These are phyloP conservation scores for Pseudogymnoascus sp. DNA, from an alignment of 2,329 filamentous ascomycete genomes.

Conservation along the genomic window DNA sequence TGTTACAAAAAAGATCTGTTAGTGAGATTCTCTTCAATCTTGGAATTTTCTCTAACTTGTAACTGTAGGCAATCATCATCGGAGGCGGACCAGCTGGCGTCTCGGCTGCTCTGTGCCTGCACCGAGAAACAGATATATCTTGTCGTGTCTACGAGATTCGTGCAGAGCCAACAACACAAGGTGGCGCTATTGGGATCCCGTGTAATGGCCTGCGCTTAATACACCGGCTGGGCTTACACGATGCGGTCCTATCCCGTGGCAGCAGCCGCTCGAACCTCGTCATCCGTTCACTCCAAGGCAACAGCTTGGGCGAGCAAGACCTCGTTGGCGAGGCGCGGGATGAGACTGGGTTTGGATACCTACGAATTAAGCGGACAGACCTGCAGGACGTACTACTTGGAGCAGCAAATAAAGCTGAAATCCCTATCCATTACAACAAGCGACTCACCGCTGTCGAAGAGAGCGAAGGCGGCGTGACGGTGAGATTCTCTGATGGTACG, in stretches of 20 bases:
- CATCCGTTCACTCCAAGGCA: slow-evolving; percentile 23
- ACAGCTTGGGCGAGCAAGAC: slow-evolving; percentile 19
- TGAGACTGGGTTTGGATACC: slow-evolving; percentile 27
- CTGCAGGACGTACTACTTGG: slow-evolving; percentile 26
- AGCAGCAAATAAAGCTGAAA: slow-evolving; percentile 19
- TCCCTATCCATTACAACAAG: slow-evolving; percentile 25
- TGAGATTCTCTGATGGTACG: slow-evolving; percentile 39
- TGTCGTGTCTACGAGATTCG: slow-evolving; percentile 27
- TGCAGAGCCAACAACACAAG: slow-evolving; percentile 26
- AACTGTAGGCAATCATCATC: slow-evolving; percentile 17
- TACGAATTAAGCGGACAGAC: slow-evolving; percentile 27
- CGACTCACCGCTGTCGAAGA: slow-evolving; percentile 26
- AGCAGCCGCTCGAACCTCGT: slow-evolving; percentile 18
- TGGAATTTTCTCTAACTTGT: neutral
- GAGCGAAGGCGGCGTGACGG: slow-evolving; percentile 31
- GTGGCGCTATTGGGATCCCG: slow-evolving; percentile 26
- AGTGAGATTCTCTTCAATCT: neutral
- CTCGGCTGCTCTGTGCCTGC: slow-evolving; percentile 15
- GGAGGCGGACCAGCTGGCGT: slow-evolving; percentile 18
- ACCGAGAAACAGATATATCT: slow-evolving; percentile 16
- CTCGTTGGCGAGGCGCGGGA: slow-evolving; percentile 14
- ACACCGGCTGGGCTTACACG: slow-evolving; percentile 23
- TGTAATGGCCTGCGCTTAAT: slow-evolving; percentile 28
- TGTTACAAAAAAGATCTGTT: neutral
- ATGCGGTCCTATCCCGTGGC: slow-evolving; percentile 20